Base-by-base conservation (phyloP, 2,329 filamentous ascomycete genomes). In the Pleurostoma richardsiae region DNA sequence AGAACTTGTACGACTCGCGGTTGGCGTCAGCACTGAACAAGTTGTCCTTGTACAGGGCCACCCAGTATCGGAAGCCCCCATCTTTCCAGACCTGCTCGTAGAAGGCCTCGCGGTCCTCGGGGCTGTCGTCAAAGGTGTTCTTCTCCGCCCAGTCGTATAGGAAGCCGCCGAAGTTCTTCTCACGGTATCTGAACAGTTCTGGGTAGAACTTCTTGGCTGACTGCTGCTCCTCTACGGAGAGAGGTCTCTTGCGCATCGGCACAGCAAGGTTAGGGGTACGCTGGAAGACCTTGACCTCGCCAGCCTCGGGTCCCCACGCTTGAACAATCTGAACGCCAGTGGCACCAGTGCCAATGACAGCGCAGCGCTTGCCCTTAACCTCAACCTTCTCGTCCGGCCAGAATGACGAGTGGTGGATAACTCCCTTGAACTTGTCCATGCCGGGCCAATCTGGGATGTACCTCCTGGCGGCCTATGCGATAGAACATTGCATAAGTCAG, bases 211-310 rank as follows among this genome's bases (percentile, higher is more conserved):
- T 53, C 53, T 77, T 76, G 27, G 54, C 58, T 2, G 56, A 56
- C 28, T 77, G 64, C 54, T 85, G 77, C 50, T 81, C 74, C 47
- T 74, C 68, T 8, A 59, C 63, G 1, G 70, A 73, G 29, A 83
- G 64, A 1, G 64, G 39, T 3, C 67, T 63, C 48, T 75, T 72
- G 3, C 73, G 69, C 79, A 87, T 84, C 0, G 82, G 82, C 1
- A 86, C 55, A 0, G 79, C 80, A 5, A 84, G 66, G 49, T 86
- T 87, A 0, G 84, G 83, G 1, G 82, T 86, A 8, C 84, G 74
- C 55, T 86, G 82, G 60, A 86, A 85, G 33, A 87, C 78, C 3
- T 65, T 73, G 28, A 87, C 52, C 2, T 74, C 62, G 5, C 67
- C 71, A 0, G 74, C 79, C 10, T 70, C 58, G 3, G 75, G 75